Conservation (phyloP, 2,329 filamentous ascomycete species). For the Chrysoporthe deuterocubensis region DNA sequence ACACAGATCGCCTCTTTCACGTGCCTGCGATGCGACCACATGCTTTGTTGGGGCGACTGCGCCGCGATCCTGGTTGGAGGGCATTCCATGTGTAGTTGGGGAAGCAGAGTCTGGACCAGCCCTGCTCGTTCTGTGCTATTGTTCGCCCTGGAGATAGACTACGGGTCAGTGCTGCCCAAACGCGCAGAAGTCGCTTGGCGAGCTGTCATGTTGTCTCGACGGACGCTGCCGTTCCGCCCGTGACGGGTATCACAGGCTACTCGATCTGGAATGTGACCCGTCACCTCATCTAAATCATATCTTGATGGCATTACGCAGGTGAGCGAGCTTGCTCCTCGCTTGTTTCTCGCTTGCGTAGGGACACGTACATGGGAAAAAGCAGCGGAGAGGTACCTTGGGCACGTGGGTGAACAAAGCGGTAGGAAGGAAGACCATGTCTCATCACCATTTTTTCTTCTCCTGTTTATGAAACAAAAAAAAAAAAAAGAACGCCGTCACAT, state of each 20-base stretch:
- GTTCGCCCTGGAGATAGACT: too few relatives aligned
- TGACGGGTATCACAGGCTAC: not conserved
- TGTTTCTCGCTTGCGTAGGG: not conserved
- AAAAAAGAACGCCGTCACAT: not conserved
- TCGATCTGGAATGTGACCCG: conserved; percentile 2
- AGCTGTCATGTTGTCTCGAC: not conserved
- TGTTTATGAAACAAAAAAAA: not conserved
- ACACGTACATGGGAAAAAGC: not conserved
- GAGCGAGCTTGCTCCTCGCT: not conserved
- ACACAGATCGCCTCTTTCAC: conserved; percentile 7
- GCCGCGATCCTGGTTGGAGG: too few relatives aligned
- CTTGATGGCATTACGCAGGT: not conserved
- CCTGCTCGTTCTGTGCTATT: too few relatives aligned
- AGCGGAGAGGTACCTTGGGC: not conserved
- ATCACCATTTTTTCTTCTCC: not conserved
- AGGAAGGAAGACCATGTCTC: not conserved
- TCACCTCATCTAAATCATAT: not conserved
- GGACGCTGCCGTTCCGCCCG: not conserved
- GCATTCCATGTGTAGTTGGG: too few relatives aligned
- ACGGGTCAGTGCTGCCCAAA: too few relatives aligned
- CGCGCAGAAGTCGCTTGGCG: not conserved
- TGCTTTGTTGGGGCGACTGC: too few relatives aligned
- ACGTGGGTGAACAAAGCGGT: conserved; percentile 2
- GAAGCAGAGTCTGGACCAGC: too few relatives aligned
- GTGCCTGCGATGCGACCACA: too few relatives aligned